These are phyloP conservation scores for Juncus effusus DNA, from an alignment of 176 grass and related monocot genomes.

Conservation along the genomic window DNA sequence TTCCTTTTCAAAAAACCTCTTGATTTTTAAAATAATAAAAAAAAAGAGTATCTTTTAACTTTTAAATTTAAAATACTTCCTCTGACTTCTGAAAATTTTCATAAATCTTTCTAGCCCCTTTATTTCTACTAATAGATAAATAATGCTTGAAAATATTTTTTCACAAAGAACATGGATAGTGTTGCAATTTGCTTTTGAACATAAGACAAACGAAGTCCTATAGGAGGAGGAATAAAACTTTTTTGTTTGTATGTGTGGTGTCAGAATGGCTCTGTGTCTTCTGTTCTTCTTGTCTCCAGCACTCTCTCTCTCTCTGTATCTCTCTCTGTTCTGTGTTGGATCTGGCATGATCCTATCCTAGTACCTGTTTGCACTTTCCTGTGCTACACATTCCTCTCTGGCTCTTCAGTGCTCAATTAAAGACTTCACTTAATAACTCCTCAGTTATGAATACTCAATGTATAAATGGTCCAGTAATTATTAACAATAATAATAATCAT, in stretches of 20 bases:
- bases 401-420: neutral
- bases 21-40: too few relatives aligned
- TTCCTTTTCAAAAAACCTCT: too few relatives aligned
- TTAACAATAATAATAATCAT: conserved; percentile 8
- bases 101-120: too few relatives aligned
- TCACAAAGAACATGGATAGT: too few relatives aligned
- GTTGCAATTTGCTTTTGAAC: too few relatives aligned
- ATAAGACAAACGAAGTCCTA: too few relatives aligned
- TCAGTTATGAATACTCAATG: conserved; percentile 23
- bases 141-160: too few relatives aligned
- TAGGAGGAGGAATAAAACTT: too few relatives aligned
- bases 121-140: too few relatives aligned
- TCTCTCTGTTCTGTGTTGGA: neutral
- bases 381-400: conserved; percentile 23
- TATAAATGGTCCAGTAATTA: conserved; percentile 26
- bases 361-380: conserved; percentile 25
- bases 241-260: conserved; percentile 26
- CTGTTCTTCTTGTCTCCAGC: conserved; percentile 26
- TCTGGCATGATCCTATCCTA: neutral
- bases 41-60: too few relatives aligned
- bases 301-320: conserved; percentile 14
- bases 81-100: too few relatives aligned
- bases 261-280: conserved; percentile 21
- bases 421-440: neutral
- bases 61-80: too few relatives aligned